These are phyloP conservation scores for Didymella arachidicola DNA, from an alignment of 2,329 filamentous ascomycete genomes.

Conservation along the genomic window DNA sequence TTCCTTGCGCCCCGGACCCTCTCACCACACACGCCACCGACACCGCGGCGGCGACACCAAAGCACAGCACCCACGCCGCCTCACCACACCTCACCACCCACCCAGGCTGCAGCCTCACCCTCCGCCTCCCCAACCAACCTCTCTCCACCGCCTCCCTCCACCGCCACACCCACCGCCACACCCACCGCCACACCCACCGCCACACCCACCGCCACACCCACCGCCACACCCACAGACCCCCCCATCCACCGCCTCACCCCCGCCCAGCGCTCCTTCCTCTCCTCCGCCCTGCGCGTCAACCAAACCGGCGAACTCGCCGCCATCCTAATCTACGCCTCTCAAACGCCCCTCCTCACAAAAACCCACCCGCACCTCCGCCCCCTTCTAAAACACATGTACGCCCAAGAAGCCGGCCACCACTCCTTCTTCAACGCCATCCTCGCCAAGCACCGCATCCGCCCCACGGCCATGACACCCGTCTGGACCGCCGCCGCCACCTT, in stretches of 20 bases:
- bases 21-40: conserved; percentile 10
- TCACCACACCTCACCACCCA: neutral
- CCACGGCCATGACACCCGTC: conserved; percentile 89
- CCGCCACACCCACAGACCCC: conserved; percentile 27
- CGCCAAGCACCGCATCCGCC: conserved; percentile 85
- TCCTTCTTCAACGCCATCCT: conserved; percentile 83
- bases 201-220: conserved; percentile 35
- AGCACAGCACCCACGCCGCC: conserved; percentile 8
- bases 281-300: conserved; percentile 79
- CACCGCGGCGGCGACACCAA: conserved; percentile 17
- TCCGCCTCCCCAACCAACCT: conserved; percentile 11
- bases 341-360: conserved; percentile 80
- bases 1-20: conserved; percentile 40
- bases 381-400: conserved; percentile 97
- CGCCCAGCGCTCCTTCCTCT: conserved; percentile 49
- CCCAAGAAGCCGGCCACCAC: conserved; percentile 91
- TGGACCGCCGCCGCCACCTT: conserved; percentile 83
- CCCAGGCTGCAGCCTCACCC: neutral
- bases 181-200: conserved; percentile 36
- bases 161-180: conserved; percentile 15
- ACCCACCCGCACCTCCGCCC: conserved; percentile 87
- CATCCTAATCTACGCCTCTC: conserved; percentile 89
- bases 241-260: conserved; percentile 39
- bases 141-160: conserved; percentile 16
- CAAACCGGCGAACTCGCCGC: conserved; percentile 98